Percentiles rank a stretch among this genome's conserved stretches.
Evolutionary conservation across 257 asterid genomes (phyloP).

Genomic region (Solanum chilense): DNA sequence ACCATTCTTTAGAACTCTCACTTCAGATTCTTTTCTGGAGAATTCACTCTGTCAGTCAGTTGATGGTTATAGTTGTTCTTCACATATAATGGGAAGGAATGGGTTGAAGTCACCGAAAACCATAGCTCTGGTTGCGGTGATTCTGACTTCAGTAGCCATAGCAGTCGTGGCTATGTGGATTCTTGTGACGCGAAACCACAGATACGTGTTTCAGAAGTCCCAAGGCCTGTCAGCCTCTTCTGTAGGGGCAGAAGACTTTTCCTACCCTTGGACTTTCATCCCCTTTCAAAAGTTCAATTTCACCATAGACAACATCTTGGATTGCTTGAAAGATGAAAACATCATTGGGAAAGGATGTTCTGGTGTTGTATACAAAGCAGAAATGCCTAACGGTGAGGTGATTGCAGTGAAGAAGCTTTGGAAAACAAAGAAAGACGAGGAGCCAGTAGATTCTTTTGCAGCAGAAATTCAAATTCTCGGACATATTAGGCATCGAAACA

Average conservation of each 20-base stretch:
- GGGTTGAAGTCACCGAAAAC: constrained; percentile 43
- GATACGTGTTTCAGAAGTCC: constrained; percentile 29
- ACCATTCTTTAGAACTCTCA: constrained; percentile 63
- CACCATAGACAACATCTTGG: constrained; percentile 56
- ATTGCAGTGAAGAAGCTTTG: constrained; percentile 91
- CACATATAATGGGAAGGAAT: constrained; percentile 18
- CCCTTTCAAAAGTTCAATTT: constrained; percentile 80
- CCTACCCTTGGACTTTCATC: constrained; percentile 88
- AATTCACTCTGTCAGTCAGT: constrained; percentile 69
- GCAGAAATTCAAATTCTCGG: constrained; percentile 95
- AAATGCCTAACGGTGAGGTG: constrained; percentile 67
- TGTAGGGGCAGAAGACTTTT: constrained; percentile 51
- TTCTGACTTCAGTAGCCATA: constrained; percentile 39
- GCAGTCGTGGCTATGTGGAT: constrained; percentile 46
- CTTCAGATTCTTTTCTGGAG: constrained; percentile 44
- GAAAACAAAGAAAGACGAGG: constrained; percentile 64
- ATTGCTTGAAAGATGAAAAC: constrained; percentile 69
- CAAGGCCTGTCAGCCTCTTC: constrained; percentile 16
- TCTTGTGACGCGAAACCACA: constrained; percentile 32
- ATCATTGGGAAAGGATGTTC: constrained; percentile 86
- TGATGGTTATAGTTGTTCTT: constrained; percentile 66
- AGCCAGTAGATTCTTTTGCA: constrained; percentile 62
- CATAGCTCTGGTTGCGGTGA: constrained; percentile 38
- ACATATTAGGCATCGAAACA: constrained; percentile 87
- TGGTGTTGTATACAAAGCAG: constrained; percentile 77